Conservation (phyloP, 495 filamentous ascomycete genomes). For the Tuber umbilicatum region DNA sequence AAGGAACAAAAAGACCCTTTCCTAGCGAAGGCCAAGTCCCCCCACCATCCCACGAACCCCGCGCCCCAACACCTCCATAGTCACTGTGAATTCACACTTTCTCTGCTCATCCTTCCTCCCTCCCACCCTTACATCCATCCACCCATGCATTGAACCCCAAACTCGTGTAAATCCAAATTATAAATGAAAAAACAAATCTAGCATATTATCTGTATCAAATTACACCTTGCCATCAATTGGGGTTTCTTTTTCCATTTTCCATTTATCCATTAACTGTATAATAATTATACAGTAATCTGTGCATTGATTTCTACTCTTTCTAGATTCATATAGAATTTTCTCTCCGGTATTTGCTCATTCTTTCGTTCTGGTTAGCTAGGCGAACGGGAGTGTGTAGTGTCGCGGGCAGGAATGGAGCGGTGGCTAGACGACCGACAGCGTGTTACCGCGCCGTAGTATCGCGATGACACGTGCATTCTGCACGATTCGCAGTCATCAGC, state of each 20-base stretch:
- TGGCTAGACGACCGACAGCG: neutral
- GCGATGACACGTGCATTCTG: neutral
- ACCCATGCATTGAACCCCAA: neutral
- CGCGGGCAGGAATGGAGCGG: neutral
- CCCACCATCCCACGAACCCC: neutral
- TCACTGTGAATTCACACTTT: slow-evolving; percentile 4
- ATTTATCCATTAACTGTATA: neutral
- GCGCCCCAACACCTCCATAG: neutral
- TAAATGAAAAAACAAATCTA: neutral
- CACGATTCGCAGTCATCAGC: neutral
- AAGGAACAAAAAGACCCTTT: neutral
- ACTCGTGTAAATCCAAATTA: neutral
- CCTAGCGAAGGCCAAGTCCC: neutral
- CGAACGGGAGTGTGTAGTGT: neutral
- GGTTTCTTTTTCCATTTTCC: neutral
- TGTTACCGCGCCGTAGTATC: neutral
- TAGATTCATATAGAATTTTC: neutral
- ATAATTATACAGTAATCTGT: neutral
- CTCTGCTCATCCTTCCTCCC: neutral
- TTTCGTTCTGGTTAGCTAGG: neutral
- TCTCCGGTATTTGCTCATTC: neutral
- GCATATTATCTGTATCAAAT: neutral
- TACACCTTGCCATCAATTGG: neutral
- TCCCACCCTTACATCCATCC: neutral
- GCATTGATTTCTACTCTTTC: neutral